Percentiles rank a stretch among this genome's conserved stretches.
phyloP scores from a whole-genome alignment of 179 eudicot genomes.

The Beta lomatogona region DNA sequence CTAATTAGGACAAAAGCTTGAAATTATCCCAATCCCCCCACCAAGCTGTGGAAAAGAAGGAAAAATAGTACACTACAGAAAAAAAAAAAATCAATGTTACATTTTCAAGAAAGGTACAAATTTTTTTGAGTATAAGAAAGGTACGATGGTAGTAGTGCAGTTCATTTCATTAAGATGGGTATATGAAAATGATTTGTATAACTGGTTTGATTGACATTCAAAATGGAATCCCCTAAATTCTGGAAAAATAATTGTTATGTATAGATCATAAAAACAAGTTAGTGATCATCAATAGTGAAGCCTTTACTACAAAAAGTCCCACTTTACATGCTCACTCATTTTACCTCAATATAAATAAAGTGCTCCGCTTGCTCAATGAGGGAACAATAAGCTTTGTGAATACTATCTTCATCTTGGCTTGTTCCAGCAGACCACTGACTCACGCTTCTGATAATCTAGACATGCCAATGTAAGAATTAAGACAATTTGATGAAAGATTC shows the following conservation, averaged over 20 bases:
- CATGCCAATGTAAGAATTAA: constrained; percentile 20
- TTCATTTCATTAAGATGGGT: not conserved
- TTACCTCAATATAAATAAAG: constrained; percentile 91
- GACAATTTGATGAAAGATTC: not conserved
- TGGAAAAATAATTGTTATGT: too few relatives aligned
- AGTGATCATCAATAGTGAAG: not conserved
- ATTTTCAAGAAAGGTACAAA: not conserved
- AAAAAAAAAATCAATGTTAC: not conserved
- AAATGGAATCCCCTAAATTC: not conserved
- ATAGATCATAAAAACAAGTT: not conserved
- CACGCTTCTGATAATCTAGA: constrained; percentile 87
- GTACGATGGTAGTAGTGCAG: not conserved
- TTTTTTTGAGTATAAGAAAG: not conserved
- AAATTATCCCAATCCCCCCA: not conserved
- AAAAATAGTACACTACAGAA: not conserved
- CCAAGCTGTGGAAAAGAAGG: not conserved
- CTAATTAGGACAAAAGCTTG: not conserved
- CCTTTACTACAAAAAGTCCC: not conserved
- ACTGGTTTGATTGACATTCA: not conserved
- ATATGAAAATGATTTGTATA: not conserved
- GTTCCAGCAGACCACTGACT: constrained; percentile 99
- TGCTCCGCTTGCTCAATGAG: constrained; percentile 91
- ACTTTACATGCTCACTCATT: constrained; percentile 10
- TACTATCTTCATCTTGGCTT: constrained; percentile 93
- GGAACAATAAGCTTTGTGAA: constrained; percentile 90